phyloP scores from a whole-genome alignment of 2,329 filamentous ascomycete species.

The Epichloe sp. region DNA sequence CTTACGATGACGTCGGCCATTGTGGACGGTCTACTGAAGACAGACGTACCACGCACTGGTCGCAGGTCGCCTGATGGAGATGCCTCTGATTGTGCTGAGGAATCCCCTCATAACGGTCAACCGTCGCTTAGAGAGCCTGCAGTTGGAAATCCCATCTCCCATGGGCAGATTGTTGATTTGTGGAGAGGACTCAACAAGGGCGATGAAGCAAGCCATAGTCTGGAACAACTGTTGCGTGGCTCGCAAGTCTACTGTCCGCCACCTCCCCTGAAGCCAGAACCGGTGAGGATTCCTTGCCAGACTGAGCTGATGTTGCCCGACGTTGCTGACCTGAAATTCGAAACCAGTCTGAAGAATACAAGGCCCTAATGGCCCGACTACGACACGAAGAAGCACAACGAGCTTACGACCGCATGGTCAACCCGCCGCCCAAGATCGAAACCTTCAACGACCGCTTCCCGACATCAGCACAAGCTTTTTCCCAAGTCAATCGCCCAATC shows the following conservation, averaged over 20 bases:
- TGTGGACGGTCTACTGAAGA: conserved; percentile 43
- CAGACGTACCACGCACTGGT: conserved; percentile 9
- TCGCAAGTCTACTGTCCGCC: conserved; percentile 64
- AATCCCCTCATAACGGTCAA: conserved; percentile 20
- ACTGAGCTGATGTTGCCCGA: neutral
- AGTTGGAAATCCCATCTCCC: conserved; percentile 57
- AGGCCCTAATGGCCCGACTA: conserved; percentile 74
- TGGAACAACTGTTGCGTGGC: conserved; percentile 61
- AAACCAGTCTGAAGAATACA: conserved; percentile 62
- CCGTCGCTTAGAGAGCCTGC: conserved; percentile 36
- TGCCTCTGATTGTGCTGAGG: conserved; percentile 10
- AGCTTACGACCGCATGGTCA: conserved; percentile 69
- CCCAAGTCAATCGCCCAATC: conserved; percentile 36
- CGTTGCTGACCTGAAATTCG: conserved; percentile 6
- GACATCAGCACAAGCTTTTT: conserved; percentile 39
- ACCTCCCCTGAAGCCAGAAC: conserved; percentile 64
- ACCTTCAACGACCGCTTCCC: conserved; percentile 49
- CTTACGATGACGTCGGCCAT: conserved; percentile 63
- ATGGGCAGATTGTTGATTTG: conserved; percentile 52
- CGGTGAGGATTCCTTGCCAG: conserved; percentile 35
- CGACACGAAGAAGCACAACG: conserved; percentile 71
- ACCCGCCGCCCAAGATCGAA: conserved; percentile 41
- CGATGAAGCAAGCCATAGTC: conserved; percentile 24
- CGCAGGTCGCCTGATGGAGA: neutral
- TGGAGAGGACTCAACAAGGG: conserved; percentile 34